Evolutionary conservation across 2,329 filamentous ascomycete species (phyloP).

Genomic region (Neopestalotiopsis clavispora): DNA sequence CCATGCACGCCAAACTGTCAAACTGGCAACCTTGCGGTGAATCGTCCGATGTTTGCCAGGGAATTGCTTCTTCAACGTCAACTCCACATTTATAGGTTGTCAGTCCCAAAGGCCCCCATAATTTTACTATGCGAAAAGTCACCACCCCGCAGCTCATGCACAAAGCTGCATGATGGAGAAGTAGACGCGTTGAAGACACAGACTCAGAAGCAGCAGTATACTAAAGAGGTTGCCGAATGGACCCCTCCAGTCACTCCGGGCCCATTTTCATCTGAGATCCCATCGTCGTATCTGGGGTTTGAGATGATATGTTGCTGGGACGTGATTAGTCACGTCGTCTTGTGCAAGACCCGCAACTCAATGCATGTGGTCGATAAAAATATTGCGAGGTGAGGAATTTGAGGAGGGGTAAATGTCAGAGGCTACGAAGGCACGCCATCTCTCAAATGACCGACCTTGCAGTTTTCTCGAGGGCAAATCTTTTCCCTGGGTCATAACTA

Average conservation of each 20-base stretch:
- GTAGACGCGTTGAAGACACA: neutral
- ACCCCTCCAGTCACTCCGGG: neutral
- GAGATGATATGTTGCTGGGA: neutral
- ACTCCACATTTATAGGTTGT: neutral
- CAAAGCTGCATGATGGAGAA: neutral
- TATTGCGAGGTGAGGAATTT: neutral
- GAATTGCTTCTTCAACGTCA: neutral
- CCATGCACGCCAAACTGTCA: neutral
- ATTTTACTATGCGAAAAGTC: neutral
- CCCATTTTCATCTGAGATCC: neutral
- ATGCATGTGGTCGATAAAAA: neutral
- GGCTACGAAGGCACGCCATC: neutral
- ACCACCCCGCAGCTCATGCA: neutral
- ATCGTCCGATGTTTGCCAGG: neutral
- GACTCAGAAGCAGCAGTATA: neutral
- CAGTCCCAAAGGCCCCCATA: neutral
- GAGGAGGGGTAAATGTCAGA: neutral
- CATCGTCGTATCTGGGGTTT: neutral
- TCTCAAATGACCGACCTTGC: neutral
- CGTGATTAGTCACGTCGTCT: neutral
- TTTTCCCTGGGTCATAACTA: neutral
- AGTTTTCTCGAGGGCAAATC: neutral
- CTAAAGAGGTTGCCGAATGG: neutral
- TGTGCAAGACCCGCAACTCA: neutral
- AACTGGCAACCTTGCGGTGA: neutral